Percentiles rank a stretch among this genome's conserved stretches.
These are phyloP conservation scores for Leucosporidium yakuticum DNA, from an alignment of 768 basidiomycete species.

Conservation along the genomic window DNA sequence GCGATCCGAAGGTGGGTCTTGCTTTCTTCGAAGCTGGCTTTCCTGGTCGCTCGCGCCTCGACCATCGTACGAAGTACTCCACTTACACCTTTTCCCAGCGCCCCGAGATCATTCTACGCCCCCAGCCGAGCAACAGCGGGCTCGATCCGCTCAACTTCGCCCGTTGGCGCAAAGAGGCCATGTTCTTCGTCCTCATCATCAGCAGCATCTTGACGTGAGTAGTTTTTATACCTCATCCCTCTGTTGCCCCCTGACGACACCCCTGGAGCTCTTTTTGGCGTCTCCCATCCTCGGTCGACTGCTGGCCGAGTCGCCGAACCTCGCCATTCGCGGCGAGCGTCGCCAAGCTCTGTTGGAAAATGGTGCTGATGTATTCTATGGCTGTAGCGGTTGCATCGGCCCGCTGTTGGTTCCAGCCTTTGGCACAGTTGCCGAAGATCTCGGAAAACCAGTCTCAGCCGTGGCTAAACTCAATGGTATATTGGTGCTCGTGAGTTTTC, in stretches of 20 bases:
- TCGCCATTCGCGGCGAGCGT: too few species aligned
- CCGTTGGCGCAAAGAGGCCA: not conserved
- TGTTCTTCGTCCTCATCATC: not conserved
- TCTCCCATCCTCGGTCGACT: too few species aligned
- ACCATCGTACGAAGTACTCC: too few species aligned
- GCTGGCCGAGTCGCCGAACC: too few species aligned
- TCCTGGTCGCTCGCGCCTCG: too few species aligned
- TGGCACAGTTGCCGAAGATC: not conserved
- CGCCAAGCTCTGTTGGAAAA: too few species aligned
- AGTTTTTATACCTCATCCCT: not conserved
- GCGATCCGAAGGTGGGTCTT: not conserved
- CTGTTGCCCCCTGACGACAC: too few species aligned
- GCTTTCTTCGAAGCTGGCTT: too few species aligned
- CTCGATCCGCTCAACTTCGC: not conserved
- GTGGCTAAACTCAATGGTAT: not conserved
- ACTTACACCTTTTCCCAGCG: too few species aligned
- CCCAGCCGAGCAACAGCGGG: not conserved
- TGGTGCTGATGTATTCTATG: not conserved
- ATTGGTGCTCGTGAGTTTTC: not conserved
- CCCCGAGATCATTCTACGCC: not conserved
- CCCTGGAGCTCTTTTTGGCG: too few species aligned
- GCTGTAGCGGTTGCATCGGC: not conserved
- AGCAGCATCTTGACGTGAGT: not conserved
- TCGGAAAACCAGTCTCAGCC: not conserved
- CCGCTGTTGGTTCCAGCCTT: not conserved